phyloP scores from a whole-genome alignment of 345 rosid genomes.

The Citrus glauca region DNA sequence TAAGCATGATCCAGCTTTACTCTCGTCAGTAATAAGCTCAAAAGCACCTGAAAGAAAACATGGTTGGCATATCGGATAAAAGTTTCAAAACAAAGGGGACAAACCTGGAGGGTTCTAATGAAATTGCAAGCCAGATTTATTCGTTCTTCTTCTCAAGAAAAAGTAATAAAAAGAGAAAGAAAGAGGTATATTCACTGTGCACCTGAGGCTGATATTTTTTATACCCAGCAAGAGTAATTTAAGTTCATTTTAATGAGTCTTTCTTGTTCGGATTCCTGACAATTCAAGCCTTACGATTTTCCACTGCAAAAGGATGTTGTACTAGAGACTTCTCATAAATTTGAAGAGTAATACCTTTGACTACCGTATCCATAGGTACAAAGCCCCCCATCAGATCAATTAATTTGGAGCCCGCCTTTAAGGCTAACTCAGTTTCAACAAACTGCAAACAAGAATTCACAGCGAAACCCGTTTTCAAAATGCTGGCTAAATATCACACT shows the following conservation, averaged over 20 bases:
- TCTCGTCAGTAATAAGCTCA: slow-evolving; percentile 80
- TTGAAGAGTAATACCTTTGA: slow-evolving; percentile 55
- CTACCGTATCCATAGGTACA: slow-evolving; percentile 67
- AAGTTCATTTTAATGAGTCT: neutral
- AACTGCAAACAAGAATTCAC: slow-evolving; percentile 58
- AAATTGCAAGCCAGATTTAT: neutral
- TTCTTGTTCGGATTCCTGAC: neutral
- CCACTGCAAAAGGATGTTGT: neutral
- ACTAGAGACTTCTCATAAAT: neutral
- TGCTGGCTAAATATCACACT: neutral
- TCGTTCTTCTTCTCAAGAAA: neutral
- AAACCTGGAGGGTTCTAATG: neutral
- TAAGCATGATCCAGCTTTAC: slow-evolving; percentile 82
- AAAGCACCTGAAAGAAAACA: slow-evolving; percentile 56
- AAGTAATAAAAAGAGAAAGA: neutral
- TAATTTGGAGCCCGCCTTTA: slow-evolving; percentile 15
- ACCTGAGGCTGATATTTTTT: neutral
- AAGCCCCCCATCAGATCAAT: slow-evolving; percentile 61
- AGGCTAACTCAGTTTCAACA: slow-evolving; percentile 63
- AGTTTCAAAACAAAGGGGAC: neutral
- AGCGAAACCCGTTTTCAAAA: neutral
- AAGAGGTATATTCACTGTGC: neutral
- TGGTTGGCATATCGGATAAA: slow-evolving; percentile 4
- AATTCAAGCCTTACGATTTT: neutral
- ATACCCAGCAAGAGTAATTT: neutral